Conservation (phyloP, 176 grass and related monocot species). For the Eragrostis nindensis region DNA sequence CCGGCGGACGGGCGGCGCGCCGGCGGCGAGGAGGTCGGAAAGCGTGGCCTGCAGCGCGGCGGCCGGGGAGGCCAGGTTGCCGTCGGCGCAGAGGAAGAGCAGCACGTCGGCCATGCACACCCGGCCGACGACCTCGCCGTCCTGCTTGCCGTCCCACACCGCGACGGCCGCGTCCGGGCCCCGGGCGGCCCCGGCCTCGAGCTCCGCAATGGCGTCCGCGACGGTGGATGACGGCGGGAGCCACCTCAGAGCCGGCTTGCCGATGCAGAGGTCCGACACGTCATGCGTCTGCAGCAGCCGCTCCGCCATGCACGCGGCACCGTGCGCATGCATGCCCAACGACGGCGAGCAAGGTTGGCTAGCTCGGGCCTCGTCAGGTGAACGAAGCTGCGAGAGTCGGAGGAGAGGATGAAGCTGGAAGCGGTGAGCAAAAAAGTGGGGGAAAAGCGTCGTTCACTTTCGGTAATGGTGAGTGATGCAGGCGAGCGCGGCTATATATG, state of each 20-base stretch:
- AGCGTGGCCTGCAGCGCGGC: conserved; percentile 55
- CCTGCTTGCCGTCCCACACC: conserved; percentile 45
- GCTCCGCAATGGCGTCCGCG: conserved; percentile 40
- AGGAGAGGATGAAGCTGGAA: too few species aligned
- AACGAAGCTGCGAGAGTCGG: too few species aligned
- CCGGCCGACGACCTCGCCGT: neutral
- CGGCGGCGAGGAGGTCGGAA: conserved; percentile 45
- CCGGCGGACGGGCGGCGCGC: conserved; percentile 29
- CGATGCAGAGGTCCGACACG: conserved; percentile 96
- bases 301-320: conserved; percentile 49
- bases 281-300: conserved; percentile 49
- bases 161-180: conserved; percentile 29
- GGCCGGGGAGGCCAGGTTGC: conserved; percentile 44
- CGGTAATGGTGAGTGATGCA: neutral
- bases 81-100: conserved; percentile 64
- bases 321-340: neutral
- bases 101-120: conserved; percentile 65
- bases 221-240: conserved; percentile 54
- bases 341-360: neutral
- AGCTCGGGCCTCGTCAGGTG: neutral
- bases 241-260: conserved; percentile 69
- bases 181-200: neutral
- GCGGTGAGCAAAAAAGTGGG: neutral
- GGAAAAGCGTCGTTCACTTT: neutral
- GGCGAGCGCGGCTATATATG: too few species aligned